Conservation (phyloP, 2,329 filamentous ascomycete species). For the Magnaporthales sp. region DNA sequence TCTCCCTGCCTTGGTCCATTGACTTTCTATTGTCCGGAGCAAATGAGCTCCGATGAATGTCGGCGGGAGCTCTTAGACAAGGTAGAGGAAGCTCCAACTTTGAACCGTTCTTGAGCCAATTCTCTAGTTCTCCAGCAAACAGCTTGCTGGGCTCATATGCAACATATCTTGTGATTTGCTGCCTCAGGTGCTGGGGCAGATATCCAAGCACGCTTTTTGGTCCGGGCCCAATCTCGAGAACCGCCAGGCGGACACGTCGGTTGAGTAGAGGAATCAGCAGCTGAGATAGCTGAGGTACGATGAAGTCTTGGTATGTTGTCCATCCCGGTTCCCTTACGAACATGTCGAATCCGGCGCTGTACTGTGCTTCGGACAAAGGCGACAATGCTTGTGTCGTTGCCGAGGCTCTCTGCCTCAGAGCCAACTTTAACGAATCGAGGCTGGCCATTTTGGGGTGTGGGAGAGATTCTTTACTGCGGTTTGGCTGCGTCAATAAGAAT, state of each 20-base stretch:
- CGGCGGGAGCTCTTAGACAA: constrained; percentile 25
- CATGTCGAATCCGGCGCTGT: constrained; percentile 36
- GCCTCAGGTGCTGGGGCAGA: constrained; percentile 32
- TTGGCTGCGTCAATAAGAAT: background rate
- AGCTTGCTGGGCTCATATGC: constrained; percentile 44
- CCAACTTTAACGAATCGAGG: constrained; percentile 31
- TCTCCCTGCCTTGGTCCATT: constrained; percentile 19
- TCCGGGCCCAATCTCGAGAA: constrained; percentile 52
- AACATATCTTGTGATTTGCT: constrained; percentile 37
- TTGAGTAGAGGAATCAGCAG: constrained; percentile 31
- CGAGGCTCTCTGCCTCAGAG: constrained; percentile 23
- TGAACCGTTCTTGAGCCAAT: constrained; percentile 26
- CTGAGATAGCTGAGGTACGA: constrained; percentile 37
- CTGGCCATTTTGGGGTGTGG: constrained; percentile 27
- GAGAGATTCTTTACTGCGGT: background rate
- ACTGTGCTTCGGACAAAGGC: constrained; percentile 35
- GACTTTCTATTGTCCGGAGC: constrained; percentile 14
- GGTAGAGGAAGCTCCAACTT: constrained; percentile 17
- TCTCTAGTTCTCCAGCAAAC: constrained; percentile 33
- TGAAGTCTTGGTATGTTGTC: constrained; percentile 37
- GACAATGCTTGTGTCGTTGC: constrained; percentile 15
- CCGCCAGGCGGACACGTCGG: constrained; percentile 34
- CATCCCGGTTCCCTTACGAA: constrained; percentile 23
- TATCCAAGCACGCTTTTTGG: constrained; percentile 42
- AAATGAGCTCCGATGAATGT: constrained; percentile 32